Evolutionary conservation across 805 yeast species (phyloP).

Genomic region (Candida saitoana): DNA sequence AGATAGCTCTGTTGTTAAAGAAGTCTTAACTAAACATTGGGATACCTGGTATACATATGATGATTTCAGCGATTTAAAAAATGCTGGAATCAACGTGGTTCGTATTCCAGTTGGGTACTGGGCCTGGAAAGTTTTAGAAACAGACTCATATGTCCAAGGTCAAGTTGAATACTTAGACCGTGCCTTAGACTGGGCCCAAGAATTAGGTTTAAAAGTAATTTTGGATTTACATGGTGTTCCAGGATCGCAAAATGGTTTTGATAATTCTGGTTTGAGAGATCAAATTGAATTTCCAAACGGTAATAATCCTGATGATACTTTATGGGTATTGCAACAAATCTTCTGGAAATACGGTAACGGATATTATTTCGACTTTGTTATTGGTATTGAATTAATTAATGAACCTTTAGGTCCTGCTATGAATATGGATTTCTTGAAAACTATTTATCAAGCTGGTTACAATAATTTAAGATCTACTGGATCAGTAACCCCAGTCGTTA

Average conservation of each 20-base stretch:
- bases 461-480: constrained; percentile 53
- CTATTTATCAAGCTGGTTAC: constrained; percentile 64
- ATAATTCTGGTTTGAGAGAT: constrained; percentile 86
- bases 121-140: constrained; percentile 64
- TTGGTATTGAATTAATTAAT: constrained; percentile 81
- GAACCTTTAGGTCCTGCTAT: constrained; percentile 82
- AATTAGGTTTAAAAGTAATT: constrained; percentile 70
- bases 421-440: constrained; percentile 53
- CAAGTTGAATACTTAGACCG: constrained; percentile 67
- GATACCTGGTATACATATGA: constrained; percentile 65
- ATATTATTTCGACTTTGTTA: constrained; percentile 64
- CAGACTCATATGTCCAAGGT: constrained; percentile 86
- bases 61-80: constrained; percentile 60
- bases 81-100: constrained; percentile 72
- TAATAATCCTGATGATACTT: constrained; percentile 51
- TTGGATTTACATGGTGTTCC: constrained; percentile 95
- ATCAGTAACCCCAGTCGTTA: constrained; percentile 52
- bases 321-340: constrained; percentile 51
- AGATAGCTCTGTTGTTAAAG: constrained; percentile 56
- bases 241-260: constrained; percentile 95
- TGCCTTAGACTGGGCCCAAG: constrained; percentile 73
- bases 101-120: constrained; percentile 94
- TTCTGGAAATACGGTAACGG: constrained; percentile 60
- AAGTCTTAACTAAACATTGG: constrained; percentile 69
- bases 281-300: constrained; percentile 50